These are phyloP conservation scores for Sanghuangporus baumii DNA, from an alignment of 1,284 basidiomycete species.

Conservation along the genomic window DNA sequence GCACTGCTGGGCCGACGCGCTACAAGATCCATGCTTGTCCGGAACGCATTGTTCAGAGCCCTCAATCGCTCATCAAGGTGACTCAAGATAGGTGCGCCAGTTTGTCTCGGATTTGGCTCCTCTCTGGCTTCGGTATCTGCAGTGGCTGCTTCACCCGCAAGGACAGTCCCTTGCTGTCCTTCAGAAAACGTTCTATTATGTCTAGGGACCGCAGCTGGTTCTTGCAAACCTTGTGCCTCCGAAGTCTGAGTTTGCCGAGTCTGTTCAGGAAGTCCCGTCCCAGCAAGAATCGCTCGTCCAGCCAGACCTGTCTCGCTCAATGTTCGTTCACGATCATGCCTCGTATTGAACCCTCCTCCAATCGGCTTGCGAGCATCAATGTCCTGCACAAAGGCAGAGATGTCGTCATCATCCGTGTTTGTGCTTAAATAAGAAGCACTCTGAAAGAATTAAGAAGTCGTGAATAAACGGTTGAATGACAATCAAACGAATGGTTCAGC, in stretches of 20 bases:
- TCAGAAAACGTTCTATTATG: conserved; percentile 12
- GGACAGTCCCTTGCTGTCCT: conserved; percentile 22
- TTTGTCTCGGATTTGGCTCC: background rate
- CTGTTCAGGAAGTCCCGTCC: background rate
- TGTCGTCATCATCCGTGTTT: conserved; percentile 65
- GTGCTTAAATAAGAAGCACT: conserved; percentile 41
- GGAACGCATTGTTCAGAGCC: conserved; percentile 60
- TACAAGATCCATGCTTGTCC: conserved; percentile 40
- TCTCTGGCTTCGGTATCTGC: background rate
- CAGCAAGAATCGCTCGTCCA: background rate
- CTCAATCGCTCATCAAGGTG: conserved; percentile 48
- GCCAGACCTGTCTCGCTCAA: conserved; percentile 11
- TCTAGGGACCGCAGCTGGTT: background rate
- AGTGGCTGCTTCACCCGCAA: conserved; percentile 13
- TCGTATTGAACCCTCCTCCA: conserved; percentile 9
- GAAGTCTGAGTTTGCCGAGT: background rate
- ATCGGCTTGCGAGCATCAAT: conserved; percentile 65
- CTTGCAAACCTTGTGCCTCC: background rate
- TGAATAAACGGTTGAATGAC: background rate
- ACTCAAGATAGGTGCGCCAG: background rate
- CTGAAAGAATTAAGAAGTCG: conserved; percentile 18
- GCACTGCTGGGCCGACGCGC: background rate
- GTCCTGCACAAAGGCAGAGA: conserved; percentile 68
- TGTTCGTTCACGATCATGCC: conserved; percentile 16
- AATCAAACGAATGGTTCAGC: background rate